These are phyloP conservation scores for Venturia pyrina DNA, from an alignment of 2,329 filamentous ascomycete species.

Conservation along the genomic window DNA sequence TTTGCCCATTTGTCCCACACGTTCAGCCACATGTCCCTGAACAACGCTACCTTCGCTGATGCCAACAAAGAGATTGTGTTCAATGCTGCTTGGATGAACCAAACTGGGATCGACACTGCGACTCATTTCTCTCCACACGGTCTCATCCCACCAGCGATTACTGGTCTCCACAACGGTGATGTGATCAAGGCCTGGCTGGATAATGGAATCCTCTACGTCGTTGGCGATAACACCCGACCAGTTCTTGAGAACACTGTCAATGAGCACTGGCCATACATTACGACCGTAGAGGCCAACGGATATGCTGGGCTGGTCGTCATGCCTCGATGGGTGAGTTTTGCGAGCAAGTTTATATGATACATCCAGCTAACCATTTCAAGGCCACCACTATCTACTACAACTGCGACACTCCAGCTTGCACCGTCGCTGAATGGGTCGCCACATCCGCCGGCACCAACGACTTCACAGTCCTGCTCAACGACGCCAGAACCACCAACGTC, in stretches of 20 bases:
- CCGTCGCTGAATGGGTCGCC: slow-evolving; percentile 1
- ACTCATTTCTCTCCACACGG: slow-evolving; percentile 7
- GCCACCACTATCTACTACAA: slow-evolving; percentile 10
- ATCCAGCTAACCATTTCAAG: neutral
- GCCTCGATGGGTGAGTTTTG: slow-evolving; percentile 17
- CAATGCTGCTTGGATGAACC: slow-evolving; percentile 7
- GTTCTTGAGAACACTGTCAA: slow-evolving; percentile 2
- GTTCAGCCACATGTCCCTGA: neutral
- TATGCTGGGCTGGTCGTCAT: slow-evolving; percentile 6
- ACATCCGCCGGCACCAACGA: neutral
- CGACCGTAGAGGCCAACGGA: slow-evolving; percentile 1
- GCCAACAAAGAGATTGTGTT: slow-evolving; percentile 8
- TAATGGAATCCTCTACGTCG: slow-evolving; percentile 7
- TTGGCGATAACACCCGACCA: slow-evolving; percentile 9
- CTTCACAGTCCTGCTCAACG: neutral
- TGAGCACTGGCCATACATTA: slow-evolving; percentile 7
- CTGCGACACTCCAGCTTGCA: slow-evolving; percentile 6
- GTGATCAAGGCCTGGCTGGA: slow-evolving; percentile 10
- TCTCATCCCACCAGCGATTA: slow-evolving; percentile 10
- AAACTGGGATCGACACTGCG: neutral
- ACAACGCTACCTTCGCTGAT: slow-evolving; percentile 9
- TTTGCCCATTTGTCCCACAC: slow-evolving; percentile 11
- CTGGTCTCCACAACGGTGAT: slow-evolving; percentile 10
- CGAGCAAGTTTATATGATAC: neutral
- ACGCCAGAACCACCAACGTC: neutral